phyloP scores from a whole-genome alignment of 1,284 basidiomycete species.

The Laetiporus sulphureus region DNA sequence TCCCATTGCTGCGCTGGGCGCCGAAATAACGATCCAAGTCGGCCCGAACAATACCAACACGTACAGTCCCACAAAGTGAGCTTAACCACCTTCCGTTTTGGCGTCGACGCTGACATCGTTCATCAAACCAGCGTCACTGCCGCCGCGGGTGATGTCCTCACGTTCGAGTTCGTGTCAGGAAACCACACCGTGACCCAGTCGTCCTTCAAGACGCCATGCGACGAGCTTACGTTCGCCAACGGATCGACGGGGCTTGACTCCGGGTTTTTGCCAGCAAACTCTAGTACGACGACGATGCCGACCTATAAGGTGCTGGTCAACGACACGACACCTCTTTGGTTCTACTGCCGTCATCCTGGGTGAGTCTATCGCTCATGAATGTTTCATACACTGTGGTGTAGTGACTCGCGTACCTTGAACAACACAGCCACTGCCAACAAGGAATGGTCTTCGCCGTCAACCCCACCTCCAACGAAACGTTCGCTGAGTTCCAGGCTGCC shows the following conservation, averaged over 20 bases:
- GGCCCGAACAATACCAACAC: not conserved
- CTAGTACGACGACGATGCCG: not conserved
- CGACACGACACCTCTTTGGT: not conserved
- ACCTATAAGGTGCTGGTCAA: not conserved
- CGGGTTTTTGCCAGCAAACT: not conserved
- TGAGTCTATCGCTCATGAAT: not conserved
- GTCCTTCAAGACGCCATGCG: not conserved
- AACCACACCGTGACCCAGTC: conserved; percentile 1
- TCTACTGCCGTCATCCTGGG: conserved; percentile 2
- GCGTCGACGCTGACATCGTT: not conserved
- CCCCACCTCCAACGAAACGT: no score
- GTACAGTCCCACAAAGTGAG: not conserved
- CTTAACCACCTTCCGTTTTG: not conserved
- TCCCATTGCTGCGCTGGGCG: not conserved
- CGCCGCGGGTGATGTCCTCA: not conserved
- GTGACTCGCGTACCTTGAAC: not conserved
- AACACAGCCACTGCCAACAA: not conserved
- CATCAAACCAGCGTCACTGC: not conserved
- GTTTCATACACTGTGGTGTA: not conserved
- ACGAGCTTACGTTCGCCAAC: not conserved
- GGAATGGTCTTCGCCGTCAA: conserved; percentile 2
- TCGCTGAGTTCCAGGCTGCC: no score
- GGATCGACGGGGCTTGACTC: not conserved
- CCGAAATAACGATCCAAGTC: not conserved
- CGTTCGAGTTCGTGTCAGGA: not conserved